Evolutionary conservation across 1,284 basidiomycete genomes (phyloP).

Genomic region (Leucoagaricus sp.): DNA sequence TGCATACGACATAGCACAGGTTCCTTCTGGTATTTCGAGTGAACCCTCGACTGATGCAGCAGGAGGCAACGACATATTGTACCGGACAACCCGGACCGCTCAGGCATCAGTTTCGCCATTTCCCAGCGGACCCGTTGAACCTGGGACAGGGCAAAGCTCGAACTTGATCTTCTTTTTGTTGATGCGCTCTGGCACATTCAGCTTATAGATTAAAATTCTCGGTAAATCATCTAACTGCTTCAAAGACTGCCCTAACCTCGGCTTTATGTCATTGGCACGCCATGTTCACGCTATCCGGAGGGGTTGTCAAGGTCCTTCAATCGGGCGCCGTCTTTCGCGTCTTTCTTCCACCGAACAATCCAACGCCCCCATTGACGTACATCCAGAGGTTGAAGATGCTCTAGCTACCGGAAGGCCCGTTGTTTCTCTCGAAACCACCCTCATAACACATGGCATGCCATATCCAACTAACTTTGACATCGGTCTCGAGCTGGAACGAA

Average conservation of each 20-base stretch:
- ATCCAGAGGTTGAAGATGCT: conserved; percentile 79
- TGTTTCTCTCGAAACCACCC: conserved; percentile 84
- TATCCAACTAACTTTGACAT: conserved; percentile 79
- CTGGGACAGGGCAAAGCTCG: too few species aligned
- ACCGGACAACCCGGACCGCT: conserved; percentile 11
- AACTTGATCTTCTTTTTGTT: neutral
- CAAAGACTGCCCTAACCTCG: neutral
- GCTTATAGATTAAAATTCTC: too few species aligned
- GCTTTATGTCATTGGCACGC: conserved; percentile 3
- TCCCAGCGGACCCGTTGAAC: too few species aligned
- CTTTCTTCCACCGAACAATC: conserved; percentile 9
- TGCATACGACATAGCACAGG: conserved; percentile 62
- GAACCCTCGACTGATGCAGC: conserved; percentile 49
- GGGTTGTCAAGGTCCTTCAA: neutral
- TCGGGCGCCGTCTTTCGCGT: conserved; percentile 11
- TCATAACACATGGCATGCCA: conserved; percentile 92
- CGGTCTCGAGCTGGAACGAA: conserved; percentile 73
- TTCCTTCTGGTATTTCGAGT: conserved; percentile 47
- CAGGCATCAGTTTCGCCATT: too few species aligned
- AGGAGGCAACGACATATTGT: conserved; percentile 20
- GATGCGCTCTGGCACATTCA: too few species aligned
- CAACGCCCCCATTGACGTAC: conserved; percentile 60
- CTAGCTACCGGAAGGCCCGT: conserved; percentile 59
- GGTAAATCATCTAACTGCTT: too few species aligned
- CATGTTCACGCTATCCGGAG: neutral